Conservation (phyloP, 192 early-diverging fungal species). For the Backusella tarrabulga region DNA sequence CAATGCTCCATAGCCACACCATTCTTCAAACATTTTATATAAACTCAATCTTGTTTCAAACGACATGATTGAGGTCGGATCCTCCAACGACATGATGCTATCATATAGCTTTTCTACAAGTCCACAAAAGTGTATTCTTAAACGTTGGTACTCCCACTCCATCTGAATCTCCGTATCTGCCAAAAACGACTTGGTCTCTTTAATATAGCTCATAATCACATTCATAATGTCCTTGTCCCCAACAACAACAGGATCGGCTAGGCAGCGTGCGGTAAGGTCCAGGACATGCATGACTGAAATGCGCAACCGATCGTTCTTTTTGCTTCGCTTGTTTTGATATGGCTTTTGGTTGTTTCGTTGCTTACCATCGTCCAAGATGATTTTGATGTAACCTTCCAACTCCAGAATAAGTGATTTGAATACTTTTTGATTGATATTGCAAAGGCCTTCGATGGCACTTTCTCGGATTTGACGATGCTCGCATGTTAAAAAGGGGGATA, state of each 20-base stretch:
- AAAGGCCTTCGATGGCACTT: conserved; percentile 61
- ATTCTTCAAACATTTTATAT: conserved; percentile 87
- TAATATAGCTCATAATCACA: conserved; percentile 71
- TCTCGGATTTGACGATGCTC: conserved; percentile 68
- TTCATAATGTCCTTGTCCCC: conserved; percentile 62
- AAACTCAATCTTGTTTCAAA: conserved; percentile 74
- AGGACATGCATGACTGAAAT: conserved; percentile 73
- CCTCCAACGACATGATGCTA: conserved; percentile 52
- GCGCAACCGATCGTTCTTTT: conserved; percentile 67
- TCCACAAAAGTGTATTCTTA: conserved; percentile 87
- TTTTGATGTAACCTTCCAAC: conserved; percentile 55
- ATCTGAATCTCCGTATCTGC: conserved; percentile 68
- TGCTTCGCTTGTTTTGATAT: conserved; percentile 55
- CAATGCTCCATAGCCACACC: conserved; percentile 84
- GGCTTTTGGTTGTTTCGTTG: conserved; percentile 49
- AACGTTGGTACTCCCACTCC: conserved; percentile 87
- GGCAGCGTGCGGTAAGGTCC: conserved; percentile 64
- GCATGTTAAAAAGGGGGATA: conserved; percentile 63
- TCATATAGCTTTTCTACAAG: conserved; percentile 87
- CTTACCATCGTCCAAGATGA: conserved; percentile 63
- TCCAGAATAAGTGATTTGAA: conserved; percentile 72
- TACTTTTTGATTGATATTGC: conserved; percentile 59
- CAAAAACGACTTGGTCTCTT: conserved; percentile 77
- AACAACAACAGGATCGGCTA: conserved; percentile 53
- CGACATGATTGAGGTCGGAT: conserved; percentile 56